phyloP scores from a whole-genome alignment of 2,329 filamentous ascomycete genomes.

The Fusarium miscanthi region DNA sequence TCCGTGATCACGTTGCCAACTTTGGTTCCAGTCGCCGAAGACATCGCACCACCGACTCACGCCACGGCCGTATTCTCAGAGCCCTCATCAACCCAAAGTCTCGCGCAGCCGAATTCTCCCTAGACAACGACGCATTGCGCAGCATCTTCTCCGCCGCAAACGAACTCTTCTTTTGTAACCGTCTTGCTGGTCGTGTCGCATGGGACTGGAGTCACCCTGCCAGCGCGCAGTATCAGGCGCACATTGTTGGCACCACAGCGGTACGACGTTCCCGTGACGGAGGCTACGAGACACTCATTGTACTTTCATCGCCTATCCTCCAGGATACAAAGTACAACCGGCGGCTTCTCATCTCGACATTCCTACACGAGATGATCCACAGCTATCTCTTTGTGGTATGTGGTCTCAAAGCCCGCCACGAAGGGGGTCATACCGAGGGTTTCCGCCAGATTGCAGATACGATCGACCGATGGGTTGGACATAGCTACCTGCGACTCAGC shows the following conservation, averaged over 20 bases:
- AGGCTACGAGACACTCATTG: constrained; percentile 72
- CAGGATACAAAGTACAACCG: constrained; percentile 66
- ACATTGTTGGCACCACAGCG: constrained; percentile 72
- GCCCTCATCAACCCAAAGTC: constrained; percentile 65
- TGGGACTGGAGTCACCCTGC: constrained; percentile 71
- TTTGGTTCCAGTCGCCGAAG: constrained; percentile 50
- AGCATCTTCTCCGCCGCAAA: constrained; percentile 71
- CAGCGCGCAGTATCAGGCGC: constrained; percentile 61
- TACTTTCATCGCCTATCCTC: constrained; percentile 70
- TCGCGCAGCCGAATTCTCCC: constrained; percentile 58
- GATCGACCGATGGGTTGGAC: constrained; percentile 72
- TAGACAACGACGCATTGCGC: constrained; percentile 67
- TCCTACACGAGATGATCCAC: constrained; percentile 75
- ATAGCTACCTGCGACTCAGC: constrained; percentile 63
- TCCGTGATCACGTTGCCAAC: constrained; percentile 59
- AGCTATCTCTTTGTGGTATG: constrained; percentile 73
- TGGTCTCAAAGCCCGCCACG: constrained; percentile 65
- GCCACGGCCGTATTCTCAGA: constrained; percentile 67
- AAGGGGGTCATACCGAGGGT: constrained; percentile 70
- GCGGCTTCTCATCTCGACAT: constrained; percentile 71
- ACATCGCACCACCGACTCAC: constrained; percentile 58
- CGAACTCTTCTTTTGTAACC: constrained; percentile 70
- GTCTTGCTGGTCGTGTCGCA: constrained; percentile 65
- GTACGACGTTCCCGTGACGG: constrained; percentile 59
- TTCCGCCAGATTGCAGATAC: constrained; percentile 68